Evolutionary conservation across 495 filamentous ascomycete species (phyloP).

Genomic region (Lepraria neglecta): DNA sequence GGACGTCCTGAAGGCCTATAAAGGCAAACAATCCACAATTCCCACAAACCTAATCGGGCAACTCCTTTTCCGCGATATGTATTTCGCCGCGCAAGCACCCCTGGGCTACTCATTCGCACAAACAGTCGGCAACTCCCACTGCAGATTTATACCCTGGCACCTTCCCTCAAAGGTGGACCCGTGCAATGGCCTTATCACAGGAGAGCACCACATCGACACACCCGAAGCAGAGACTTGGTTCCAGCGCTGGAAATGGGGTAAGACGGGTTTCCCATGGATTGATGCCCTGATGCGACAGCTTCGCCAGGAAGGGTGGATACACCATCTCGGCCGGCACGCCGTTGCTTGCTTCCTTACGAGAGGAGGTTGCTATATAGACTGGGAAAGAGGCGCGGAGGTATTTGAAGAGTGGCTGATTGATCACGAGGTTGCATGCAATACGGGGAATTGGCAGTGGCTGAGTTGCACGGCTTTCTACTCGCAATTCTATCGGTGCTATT

Average conservation of each 20-base stretch:
- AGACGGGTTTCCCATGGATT: slow-evolving; percentile 67
- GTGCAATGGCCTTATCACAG: slow-evolving; percentile 38
- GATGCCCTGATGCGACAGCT: slow-evolving; percentile 71
- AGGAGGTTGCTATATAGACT: slow-evolving; percentile 65
- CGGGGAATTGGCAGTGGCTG: slow-evolving; percentile 73
- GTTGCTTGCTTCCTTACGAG: slow-evolving; percentile 68
- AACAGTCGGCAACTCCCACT: slow-evolving; percentile 52
- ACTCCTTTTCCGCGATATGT: slow-evolving; percentile 69
- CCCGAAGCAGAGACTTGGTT: slow-evolving; percentile 54
- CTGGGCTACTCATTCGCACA: slow-evolving; percentile 53
- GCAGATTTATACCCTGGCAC: slow-evolving; percentile 66
- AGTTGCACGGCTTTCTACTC: slow-evolving; percentile 62
- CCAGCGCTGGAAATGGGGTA: slow-evolving; percentile 55
- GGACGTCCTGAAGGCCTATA: slow-evolving; percentile 43
- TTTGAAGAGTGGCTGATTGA: slow-evolving; percentile 68
- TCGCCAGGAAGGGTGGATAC: slow-evolving; percentile 63
- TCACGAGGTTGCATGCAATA: slow-evolving; percentile 62
- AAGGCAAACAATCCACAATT: slow-evolving; percentile 43
- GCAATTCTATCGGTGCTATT: slow-evolving; percentile 62
- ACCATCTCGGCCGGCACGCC: slow-evolving; percentile 64
- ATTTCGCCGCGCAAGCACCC: slow-evolving; percentile 62
- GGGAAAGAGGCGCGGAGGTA: slow-evolving; percentile 67
- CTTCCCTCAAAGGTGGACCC: slow-evolving; percentile 49
- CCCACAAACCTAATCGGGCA: slow-evolving; percentile 62
- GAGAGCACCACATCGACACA: slow-evolving; percentile 51